Evolutionary conservation across 148 eudicot genomes (phyloP).

Genomic region (Cornus suecica): DNA sequence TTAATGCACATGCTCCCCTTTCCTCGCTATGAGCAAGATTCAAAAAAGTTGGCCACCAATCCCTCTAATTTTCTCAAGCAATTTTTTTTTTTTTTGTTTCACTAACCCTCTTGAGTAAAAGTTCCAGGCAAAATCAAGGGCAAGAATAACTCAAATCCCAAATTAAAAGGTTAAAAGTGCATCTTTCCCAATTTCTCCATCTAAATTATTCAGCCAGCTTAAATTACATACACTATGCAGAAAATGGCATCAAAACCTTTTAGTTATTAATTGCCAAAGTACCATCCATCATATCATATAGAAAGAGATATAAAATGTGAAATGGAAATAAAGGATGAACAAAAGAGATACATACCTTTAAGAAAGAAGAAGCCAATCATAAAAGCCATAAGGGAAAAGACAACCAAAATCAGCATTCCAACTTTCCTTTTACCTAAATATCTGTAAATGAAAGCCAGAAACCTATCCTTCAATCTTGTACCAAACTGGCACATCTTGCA

Average conservation of each 20-base stretch:
- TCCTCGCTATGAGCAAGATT: neutral
- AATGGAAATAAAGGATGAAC: neutral
- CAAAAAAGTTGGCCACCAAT: neutral
- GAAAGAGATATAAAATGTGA: neutral
- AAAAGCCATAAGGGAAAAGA: constrained; percentile 58
- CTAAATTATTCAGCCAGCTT: neutral
- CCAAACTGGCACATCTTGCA: constrained; percentile 53
- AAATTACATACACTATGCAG: neutral
- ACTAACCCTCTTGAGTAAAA: too few species aligned
- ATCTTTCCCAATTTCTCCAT: neutral
- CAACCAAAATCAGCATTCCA: constrained; percentile 70
- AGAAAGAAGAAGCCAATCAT: constrained; percentile 48
- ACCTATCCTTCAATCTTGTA: constrained; percentile 76
- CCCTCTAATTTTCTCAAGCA: neutral
- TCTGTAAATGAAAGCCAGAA: constrained; percentile 44
- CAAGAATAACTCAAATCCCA: neutral
- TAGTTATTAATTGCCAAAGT: neutral
- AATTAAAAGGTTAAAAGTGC: neutral
- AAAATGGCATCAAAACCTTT: neutral
- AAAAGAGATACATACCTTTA: constrained; percentile 49
- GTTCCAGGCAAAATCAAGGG: neutral
- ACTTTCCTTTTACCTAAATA: constrained; percentile 54
- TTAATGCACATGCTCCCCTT: neutral
- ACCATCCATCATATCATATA: neutral
- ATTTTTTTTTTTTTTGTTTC: too few species aligned